These are phyloP conservation scores for Tulasnella calospora DNA, from an alignment of 768 basidiomycete genomes.

Conservation along the genomic window DNA sequence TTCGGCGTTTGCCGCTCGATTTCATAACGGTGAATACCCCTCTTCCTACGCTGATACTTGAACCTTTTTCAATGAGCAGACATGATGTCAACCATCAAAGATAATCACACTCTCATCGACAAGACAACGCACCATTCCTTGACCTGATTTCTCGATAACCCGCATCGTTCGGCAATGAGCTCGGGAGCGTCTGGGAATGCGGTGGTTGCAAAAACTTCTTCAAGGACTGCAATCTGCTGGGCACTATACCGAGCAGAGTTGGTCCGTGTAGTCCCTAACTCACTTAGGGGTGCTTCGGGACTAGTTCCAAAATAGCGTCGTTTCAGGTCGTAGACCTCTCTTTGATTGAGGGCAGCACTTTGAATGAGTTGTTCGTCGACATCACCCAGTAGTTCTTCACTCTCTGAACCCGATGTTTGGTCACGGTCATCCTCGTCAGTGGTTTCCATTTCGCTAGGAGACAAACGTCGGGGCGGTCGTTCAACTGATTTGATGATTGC, in stretches of 20 bases:
- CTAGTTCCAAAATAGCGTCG: background rate
- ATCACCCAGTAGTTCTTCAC: background rate
- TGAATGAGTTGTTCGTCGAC: background rate
- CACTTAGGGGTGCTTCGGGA: background rate
- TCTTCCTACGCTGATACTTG: background rate
- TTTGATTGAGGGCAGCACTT: background rate
- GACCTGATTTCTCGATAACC: background rate
- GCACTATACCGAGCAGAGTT: background rate
- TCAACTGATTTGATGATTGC: background rate
- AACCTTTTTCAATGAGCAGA: background rate
- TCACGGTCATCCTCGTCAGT: background rate
- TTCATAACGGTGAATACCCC: background rate
- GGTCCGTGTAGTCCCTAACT: background rate
- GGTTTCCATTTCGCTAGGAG: background rate
- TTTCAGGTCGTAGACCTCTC: background rate
- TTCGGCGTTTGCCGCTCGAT: background rate
- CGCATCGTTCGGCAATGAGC: background rate
- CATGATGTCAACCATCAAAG: background rate
- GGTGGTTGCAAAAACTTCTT: background rate
- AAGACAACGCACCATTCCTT: background rate
- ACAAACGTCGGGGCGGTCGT: background rate
- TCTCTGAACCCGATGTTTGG: background rate
- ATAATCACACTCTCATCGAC: background rate
- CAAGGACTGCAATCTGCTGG: background rate
- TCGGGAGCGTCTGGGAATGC: background rate